Evolutionary conservation across 306 rosid genomes (phyloP).

Genomic region (Parietaria judaica): DNA sequence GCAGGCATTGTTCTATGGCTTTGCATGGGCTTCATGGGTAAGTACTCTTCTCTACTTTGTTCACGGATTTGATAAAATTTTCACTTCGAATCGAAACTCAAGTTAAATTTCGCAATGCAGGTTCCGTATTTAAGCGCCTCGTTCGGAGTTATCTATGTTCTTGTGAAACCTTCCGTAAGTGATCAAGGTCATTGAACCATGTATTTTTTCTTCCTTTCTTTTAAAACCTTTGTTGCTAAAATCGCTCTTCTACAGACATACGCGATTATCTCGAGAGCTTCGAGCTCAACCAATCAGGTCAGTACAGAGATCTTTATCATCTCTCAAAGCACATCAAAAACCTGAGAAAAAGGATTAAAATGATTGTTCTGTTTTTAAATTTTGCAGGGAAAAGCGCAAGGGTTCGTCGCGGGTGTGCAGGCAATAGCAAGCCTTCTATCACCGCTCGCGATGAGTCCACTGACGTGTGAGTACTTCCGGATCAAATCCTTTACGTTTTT

Average conservation of each 20-base stretch:
- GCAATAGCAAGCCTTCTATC: constrained; percentile 62
- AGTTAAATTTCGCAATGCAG: constrained; percentile 29
- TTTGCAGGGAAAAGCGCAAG: constrained; percentile 64
- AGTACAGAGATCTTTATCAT: neutral
- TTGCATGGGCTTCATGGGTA: constrained; percentile 96
- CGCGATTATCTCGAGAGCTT: constrained; percentile 70
- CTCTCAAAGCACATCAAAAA: neutral
- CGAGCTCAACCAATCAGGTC: constrained; percentile 72
- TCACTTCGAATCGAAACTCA: neutral
- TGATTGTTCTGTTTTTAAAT: neutral
- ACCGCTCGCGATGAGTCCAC: constrained; percentile 71
- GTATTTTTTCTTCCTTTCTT: neutral
- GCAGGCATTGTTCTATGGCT: constrained; percentile 70
- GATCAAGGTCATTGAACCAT: neutral
- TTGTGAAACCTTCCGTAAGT: constrained; percentile 73
- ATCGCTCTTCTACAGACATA: constrained; percentile 44
- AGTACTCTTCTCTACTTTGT: constrained; percentile 10
- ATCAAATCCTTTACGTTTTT: neutral
- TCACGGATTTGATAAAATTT: neutral
- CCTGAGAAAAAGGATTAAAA: neutral
- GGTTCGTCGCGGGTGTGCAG: constrained; percentile 75
- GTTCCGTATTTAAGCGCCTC: constrained; percentile 73
- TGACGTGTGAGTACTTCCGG: constrained; percentile 48
- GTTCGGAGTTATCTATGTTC: constrained; percentile 51
- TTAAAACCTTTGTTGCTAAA: constrained; percentile 8